phyloP scores from a whole-genome alignment of 1,284 basidiomycete genomes.

The Gomphus bonarii region DNA sequence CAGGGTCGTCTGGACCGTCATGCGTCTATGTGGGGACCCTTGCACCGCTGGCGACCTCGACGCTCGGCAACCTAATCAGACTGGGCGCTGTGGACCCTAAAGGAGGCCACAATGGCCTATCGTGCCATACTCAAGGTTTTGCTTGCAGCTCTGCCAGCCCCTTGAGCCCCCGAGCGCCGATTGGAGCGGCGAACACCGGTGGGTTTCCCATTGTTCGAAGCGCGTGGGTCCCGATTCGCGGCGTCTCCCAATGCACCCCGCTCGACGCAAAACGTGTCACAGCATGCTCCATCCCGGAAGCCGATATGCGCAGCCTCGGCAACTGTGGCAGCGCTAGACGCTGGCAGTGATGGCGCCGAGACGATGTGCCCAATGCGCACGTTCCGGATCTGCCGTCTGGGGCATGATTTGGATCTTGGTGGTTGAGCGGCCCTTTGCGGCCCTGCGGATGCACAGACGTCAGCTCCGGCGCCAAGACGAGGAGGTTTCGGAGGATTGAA shows the following conservation, averaged over 20 bases:
- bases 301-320: background rate
- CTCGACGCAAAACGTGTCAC: constrained; percentile 11
- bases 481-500: background rate
- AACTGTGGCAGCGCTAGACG: background rate
- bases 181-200: constrained; percentile 6
- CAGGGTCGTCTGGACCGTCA: too few species aligned
- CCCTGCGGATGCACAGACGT: background rate
- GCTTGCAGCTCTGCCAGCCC: too few species aligned
- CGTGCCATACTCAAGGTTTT: background rate
- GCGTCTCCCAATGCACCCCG: background rate
- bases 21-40: background rate
- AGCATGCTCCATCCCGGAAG: background rate
- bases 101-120: background rate
- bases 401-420: too few species aligned
- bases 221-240: background rate
- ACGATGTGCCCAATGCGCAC: too few species aligned
- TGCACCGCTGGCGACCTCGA: background rate
- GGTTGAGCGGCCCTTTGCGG: too few species aligned
- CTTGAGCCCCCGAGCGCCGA: background rate
- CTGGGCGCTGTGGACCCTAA: too few species aligned
- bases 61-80: too few species aligned
- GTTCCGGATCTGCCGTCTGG: background rate
- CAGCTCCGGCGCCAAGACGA: background rate
- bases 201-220: background rate
- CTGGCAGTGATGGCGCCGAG: background rate